Percentiles rank a stretch among this genome's conserved stretches.
Conservation (phyloP, 1,284 basidiomycete genomes). For the Puccinia triticina region DNA sequence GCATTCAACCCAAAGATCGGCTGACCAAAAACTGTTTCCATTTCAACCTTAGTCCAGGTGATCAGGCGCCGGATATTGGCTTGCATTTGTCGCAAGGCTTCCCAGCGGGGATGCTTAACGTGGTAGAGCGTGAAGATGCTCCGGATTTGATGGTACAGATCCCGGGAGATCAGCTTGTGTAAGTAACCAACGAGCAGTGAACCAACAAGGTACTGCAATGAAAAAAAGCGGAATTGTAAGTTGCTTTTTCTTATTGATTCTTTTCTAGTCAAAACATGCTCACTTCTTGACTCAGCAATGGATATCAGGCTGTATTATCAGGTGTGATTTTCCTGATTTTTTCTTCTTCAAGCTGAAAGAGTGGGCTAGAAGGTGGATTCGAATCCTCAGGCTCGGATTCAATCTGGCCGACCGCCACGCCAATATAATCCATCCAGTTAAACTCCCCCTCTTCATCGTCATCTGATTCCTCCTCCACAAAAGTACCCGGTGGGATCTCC, state of each 20-base stretch:
- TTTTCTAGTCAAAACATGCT: no score
- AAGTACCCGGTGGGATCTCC: background rate
- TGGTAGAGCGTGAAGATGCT: background rate
- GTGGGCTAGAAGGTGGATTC: background rate
- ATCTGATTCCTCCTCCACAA: background rate
- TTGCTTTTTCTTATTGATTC: background rate
- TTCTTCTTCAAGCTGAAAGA: background rate
- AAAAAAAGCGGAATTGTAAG: background rate
- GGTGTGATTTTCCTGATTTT: background rate
- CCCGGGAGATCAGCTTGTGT: background rate
- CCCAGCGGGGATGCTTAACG: background rate
- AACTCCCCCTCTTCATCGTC: background rate
- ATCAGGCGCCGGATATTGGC: background rate
- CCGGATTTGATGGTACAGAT: background rate
- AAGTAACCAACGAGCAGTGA: background rate
- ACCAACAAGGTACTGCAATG: background rate
- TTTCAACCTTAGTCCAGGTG: background rate
- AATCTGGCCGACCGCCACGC: background rate
- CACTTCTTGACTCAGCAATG: conserved; percentile 20
- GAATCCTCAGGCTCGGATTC: background rate
- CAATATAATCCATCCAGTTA: background rate
- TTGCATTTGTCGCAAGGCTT: background rate
- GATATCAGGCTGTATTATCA: background rate
- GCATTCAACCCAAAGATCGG: background rate
- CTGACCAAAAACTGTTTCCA: background rate